Conservation (phyloP, 108 stramenopile species). For the Parietichytrium sp. region DNA sequence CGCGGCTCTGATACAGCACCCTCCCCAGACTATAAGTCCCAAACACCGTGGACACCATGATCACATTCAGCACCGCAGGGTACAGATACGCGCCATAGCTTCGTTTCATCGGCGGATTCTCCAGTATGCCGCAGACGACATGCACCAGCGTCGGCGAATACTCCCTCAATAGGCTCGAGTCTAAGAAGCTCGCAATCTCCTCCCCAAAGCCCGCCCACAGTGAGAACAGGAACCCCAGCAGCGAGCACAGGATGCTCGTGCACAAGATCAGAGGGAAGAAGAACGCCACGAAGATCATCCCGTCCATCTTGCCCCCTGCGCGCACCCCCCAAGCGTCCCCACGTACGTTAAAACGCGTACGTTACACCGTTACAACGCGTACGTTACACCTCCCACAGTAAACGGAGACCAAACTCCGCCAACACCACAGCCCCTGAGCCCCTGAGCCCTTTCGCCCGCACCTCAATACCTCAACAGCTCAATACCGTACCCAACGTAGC, state of each 20-base stretch:
- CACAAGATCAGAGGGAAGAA: slow-evolving; percentile 23
- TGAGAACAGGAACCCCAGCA: background rate
- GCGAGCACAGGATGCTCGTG: background rate
- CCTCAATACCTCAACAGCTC: too few species aligned
- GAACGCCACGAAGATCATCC: slow-evolving; percentile 15
- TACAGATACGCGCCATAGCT: background rate
- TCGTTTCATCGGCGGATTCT: slow-evolving; percentile 9
- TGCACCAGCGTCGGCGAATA: too few species aligned
- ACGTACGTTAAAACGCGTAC: too few species aligned
- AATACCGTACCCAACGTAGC: too few species aligned
- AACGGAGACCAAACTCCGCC: too few species aligned
- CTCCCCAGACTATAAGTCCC: slow-evolving; percentile 7
- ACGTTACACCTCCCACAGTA: too few species aligned
- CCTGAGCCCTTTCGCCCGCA: too few species aligned
- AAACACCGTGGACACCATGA: background rate
- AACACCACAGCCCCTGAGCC: too few species aligned
- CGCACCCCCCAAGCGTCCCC: too few species aligned
- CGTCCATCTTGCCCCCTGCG: slow-evolving; percentile 26
- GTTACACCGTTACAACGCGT: too few species aligned
- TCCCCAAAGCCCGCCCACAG: background rate
- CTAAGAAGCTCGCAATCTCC: background rate
- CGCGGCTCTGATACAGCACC: slow-evolving; percentile 23
- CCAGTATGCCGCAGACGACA: background rate
- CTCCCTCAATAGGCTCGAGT: background rate
- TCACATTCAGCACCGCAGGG: background rate